These are phyloP conservation scores for Circinella minor DNA, from an alignment of 371 early-diverging fungal genomes.

Conservation along the genomic window DNA sequence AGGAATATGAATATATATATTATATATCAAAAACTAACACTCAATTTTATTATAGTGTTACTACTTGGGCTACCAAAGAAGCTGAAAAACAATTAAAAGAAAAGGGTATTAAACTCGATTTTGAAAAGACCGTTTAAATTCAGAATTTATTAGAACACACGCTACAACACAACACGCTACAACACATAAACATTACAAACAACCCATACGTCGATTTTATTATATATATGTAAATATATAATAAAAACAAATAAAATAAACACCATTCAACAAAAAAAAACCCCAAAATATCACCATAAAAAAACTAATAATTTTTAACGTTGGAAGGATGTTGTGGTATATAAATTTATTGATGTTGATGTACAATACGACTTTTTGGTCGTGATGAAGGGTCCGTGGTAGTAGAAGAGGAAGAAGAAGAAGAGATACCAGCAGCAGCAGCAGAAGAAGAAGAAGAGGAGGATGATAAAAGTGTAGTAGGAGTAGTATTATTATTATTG, in stretches of 20 bases:
- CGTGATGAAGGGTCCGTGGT: not conserved
- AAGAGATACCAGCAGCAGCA: too few relatives aligned
- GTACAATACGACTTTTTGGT: conserved; percentile 1
- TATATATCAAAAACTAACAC: not conserved
- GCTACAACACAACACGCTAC: too few relatives aligned
- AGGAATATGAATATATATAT: not conserved
- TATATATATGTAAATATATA: too few relatives aligned
- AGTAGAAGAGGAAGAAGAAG: not conserved
- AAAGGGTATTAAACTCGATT: conserved; percentile 50
- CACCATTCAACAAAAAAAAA: too few relatives aligned
- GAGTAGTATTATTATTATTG: not conserved
- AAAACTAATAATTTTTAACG: too few relatives aligned
- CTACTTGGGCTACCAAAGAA: conserved; percentile 57
- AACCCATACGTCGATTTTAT: too few relatives aligned
- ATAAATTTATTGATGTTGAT: not conserved
- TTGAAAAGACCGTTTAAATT: conserved; percentile 33
- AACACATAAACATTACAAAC: too few relatives aligned
- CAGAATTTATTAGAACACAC: too few relatives aligned
- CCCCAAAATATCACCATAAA: too few relatives aligned
- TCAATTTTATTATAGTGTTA: conserved; percentile 30
- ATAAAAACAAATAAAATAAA: too few relatives aligned
- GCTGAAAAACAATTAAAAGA: conserved; percentile 59
- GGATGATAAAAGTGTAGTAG: not conserved
- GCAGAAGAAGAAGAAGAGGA: too few relatives aligned
- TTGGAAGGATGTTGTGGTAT: too few relatives aligned